A percentile compares a stretch with the other conserved stretches of the same genome.
Conservation (phyloP, 306 rosid genomes). For the Acacia melanoxylon region DNA sequence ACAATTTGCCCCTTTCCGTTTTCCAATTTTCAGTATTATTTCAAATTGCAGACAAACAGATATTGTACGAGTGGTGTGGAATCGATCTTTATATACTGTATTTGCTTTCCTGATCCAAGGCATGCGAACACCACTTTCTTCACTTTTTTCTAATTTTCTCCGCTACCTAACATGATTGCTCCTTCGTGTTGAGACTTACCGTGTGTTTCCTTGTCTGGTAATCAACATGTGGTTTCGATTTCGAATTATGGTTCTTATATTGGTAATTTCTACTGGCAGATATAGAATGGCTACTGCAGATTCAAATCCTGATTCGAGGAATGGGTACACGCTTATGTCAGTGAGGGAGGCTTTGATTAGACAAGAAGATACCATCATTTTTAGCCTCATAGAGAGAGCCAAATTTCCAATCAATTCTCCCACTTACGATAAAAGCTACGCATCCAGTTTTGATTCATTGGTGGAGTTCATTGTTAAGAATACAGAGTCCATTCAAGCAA, state of each 20-base stretch:
- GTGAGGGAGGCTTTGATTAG: slow-evolving; percentile 56
- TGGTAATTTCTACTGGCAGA: slow-evolving; percentile 16
- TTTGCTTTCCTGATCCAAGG: neutral
- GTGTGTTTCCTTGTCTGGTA: neutral
- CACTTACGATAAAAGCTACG: slow-evolving; percentile 35
- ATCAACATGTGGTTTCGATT: slow-evolving; percentile 29
- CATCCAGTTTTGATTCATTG: slow-evolving; percentile 42
- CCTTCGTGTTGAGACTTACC: neutral
- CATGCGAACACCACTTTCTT: neutral
- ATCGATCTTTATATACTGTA: neutral
- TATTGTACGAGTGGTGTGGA: neutral
- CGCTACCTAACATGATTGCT: neutral
- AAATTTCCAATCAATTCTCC: slow-evolving; percentile 53
- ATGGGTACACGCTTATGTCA: slow-evolving; percentile 39
- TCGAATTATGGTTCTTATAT: slow-evolving; percentile 17
- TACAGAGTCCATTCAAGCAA: slow-evolving; percentile 59
- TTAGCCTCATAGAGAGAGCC: slow-evolving; percentile 66
- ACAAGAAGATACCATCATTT: slow-evolving; percentile 73
- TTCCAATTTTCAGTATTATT: neutral
- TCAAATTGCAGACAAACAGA: neutral
- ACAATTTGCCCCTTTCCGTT: neutral
- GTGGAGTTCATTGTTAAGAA: slow-evolving; percentile 44
- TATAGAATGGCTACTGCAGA: slow-evolving; percentile 24
- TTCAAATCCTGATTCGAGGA: slow-evolving; percentile 1
- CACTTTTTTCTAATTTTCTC: neutral